Evolutionary conservation across 768 basidiomycete species (phyloP).

Genomic region (Phaffia australis): DNA sequence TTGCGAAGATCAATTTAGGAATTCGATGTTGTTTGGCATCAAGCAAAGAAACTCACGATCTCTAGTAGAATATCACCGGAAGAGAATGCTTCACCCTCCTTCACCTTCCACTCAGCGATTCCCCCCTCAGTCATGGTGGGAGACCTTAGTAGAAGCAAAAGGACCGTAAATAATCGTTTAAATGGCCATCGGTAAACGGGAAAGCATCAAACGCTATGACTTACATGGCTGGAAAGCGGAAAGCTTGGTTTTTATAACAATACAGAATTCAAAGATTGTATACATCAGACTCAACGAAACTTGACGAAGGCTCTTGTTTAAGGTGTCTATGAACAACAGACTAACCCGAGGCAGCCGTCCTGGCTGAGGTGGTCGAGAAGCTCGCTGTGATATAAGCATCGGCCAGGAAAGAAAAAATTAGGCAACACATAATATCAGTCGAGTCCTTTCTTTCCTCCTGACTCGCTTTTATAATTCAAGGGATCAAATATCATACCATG

Average conservation of each 20-base stretch:
- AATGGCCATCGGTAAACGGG: not conserved
- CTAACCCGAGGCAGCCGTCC: conserved; percentile 1
- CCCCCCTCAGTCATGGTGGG: conserved; percentile 95
- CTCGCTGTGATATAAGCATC: not conserved
- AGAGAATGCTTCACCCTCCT: conserved; percentile 65
- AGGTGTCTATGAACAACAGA: too few species aligned
- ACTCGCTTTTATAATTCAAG: too few species aligned
- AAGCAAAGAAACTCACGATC: conserved; percentile 48
- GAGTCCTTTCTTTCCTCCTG: too few species aligned
- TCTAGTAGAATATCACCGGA: conserved; percentile 80
- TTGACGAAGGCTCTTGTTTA: not conserved
- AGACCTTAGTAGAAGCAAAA: conserved; percentile 42
- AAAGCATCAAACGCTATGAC: not conserved
- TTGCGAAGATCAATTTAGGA: not conserved
- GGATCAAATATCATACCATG: too few species aligned
- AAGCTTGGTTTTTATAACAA: conserved; percentile 3
- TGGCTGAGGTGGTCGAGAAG: conserved; percentile 2
- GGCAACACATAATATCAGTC: not conserved
- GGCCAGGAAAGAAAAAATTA: not conserved
- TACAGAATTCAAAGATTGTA: too few species aligned
- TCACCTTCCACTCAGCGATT: conserved; percentile 80
- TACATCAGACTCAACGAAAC: too few species aligned
- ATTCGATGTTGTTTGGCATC: too few species aligned
- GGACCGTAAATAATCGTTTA: not conserved
- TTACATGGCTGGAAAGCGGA: conserved; percentile 26